A percentile compares a stretch with the other conserved stretches of the same genome.
Conservation (phyloP, 1,284 basidiomycete genomes). For the Trametes sp. region DNA sequence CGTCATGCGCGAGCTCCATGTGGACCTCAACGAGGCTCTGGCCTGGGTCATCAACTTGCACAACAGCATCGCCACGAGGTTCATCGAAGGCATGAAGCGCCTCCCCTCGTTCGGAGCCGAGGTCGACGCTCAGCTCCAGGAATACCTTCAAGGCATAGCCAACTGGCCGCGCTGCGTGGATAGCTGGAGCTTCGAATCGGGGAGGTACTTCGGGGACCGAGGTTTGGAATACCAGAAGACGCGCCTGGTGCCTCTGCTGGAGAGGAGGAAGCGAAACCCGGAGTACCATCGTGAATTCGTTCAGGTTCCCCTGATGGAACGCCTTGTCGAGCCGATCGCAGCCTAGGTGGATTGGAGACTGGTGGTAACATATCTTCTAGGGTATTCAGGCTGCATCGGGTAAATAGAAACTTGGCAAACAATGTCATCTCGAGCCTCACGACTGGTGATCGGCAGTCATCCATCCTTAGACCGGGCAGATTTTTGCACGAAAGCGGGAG, state of each 20-base stretch:
- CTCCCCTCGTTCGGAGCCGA: slow-evolving; percentile 18
- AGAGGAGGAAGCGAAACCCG: slow-evolving; percentile 1
- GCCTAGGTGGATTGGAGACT: neutral
- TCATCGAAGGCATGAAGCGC: slow-evolving; percentile 35
- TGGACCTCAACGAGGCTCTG: slow-evolving; percentile 43
- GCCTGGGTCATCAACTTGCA: slow-evolving; percentile 41
- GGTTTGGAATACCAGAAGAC: slow-evolving; percentile 32
- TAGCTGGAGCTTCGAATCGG: slow-evolving; percentile 46
- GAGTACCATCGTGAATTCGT: neutral
- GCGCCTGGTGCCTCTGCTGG: slow-evolving; percentile 19
- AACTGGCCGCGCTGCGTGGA: slow-evolving; percentile 42
- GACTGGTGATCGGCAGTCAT: neutral
- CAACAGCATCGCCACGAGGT: slow-evolving; percentile 36
- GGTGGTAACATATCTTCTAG: too few species aligned
- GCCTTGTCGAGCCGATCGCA: slow-evolving; percentile 1
- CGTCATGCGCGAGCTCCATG: slow-evolving; percentile 39
- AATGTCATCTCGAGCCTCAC: neutral
- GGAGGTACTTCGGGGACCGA: slow-evolving; percentile 43
- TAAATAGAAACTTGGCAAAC: neutral
- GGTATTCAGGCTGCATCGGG: too few species aligned
- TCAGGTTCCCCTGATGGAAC: slow-evolving; percentile 8
- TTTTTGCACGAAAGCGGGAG: slow-evolving; percentile 25
- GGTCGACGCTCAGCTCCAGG: slow-evolving; percentile 26
- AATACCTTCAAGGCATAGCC: slow-evolving; percentile 39
- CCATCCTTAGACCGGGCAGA: too few species aligned